phyloP scores from a whole-genome alignment of 1,139 yeast species.

The Diutina neorugosa region DNA sequence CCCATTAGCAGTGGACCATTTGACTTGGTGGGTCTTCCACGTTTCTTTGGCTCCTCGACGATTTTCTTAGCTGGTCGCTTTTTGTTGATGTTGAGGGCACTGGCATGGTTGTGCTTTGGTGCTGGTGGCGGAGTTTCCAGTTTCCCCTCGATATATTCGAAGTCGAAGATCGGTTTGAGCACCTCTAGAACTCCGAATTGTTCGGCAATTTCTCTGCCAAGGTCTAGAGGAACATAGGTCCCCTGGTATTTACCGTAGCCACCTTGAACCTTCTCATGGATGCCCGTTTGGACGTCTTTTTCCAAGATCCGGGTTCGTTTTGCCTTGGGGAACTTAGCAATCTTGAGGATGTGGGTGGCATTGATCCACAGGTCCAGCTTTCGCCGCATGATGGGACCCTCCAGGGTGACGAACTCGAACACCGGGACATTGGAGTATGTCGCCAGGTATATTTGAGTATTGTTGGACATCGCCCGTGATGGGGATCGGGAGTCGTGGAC shows the following conservation, averaged over 20 bases:
- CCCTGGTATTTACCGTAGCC: conserved; percentile 95
- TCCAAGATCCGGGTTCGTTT: conserved; percentile 77
- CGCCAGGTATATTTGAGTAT: conserved; percentile 52
- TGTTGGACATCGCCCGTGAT: background rate
- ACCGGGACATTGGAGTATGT: conserved; percentile 64
- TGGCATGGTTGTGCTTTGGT: conserved; percentile 72
- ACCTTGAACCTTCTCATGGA: conserved; percentile 88
- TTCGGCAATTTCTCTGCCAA: conserved; percentile 35
- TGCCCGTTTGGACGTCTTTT: conserved; percentile 74
- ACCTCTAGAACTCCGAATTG: conserved; percentile 57
- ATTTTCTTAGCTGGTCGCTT: conserved; percentile 12
- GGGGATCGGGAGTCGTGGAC: background rate
- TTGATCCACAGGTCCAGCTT: conserved; percentile 73
- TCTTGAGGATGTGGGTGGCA: conserved; percentile 82
- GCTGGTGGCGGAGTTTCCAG: conserved; percentile 69
- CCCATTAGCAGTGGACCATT: background rate
- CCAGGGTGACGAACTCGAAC: conserved; percentile 55
- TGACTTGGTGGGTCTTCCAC: conserved; percentile 33
- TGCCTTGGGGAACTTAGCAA: conserved; percentile 81
- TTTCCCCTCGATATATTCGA: conserved; percentile 41
- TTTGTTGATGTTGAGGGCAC: conserved; percentile 30
- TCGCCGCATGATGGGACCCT: conserved; percentile 78
- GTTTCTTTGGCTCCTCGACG: conserved; percentile 20
- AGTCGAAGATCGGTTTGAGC: conserved; percentile 59
- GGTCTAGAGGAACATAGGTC: conserved; percentile 73